Evolutionary conservation across 148 eudicot genomes (phyloP).

Genomic region (Silene uniflora): DNA sequence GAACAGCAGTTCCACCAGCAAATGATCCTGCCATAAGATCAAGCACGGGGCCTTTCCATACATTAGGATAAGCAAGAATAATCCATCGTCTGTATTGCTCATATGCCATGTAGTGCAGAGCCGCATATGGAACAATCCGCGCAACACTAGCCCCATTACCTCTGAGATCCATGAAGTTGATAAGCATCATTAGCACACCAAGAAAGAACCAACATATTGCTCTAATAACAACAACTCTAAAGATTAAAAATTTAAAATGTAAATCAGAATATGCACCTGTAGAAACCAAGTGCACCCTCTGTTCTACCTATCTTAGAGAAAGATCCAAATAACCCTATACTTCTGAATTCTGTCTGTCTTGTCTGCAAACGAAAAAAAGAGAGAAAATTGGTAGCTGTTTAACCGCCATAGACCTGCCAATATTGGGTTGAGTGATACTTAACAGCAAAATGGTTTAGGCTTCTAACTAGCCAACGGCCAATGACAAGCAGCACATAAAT

Average conservation of each 20-base stretch:
- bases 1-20: slow-evolving; percentile 98
- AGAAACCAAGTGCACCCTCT: slow-evolving; percentile 81
- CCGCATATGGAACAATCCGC: slow-evolving; percentile 94
- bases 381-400: slow-evolving; percentile 2
- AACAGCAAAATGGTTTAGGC: too few relatives aligned
- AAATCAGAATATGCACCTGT: slow-evolving; percentile 44
- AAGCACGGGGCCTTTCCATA: slow-evolving; percentile 78
- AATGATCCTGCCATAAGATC: slow-evolving; percentile 97
- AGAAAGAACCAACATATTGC: slow-evolving; percentile 1
- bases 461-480: background rate
- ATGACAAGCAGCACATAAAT: background rate
- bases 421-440: background rate
- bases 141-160: slow-evolving; percentile 99
- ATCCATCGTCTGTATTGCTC: slow-evolving; percentile 89
- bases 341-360: slow-evolving; percentile 71
- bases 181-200: background rate
- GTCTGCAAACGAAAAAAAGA: slow-evolving; percentile 48
- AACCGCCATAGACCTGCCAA: background rate
- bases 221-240: background rate
- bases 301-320: slow-evolving; percentile 64
- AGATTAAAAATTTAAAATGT: background rate
- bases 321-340: slow-evolving; percentile 73
- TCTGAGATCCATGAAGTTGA: slow-evolving; percentile 36
- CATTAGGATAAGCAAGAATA: slow-evolving; percentile 48
- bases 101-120: slow-evolving; percentile 91